Conservation (phyloP, 768 basidiomycete genomes). For the Boletus reticuloceps region DNA sequence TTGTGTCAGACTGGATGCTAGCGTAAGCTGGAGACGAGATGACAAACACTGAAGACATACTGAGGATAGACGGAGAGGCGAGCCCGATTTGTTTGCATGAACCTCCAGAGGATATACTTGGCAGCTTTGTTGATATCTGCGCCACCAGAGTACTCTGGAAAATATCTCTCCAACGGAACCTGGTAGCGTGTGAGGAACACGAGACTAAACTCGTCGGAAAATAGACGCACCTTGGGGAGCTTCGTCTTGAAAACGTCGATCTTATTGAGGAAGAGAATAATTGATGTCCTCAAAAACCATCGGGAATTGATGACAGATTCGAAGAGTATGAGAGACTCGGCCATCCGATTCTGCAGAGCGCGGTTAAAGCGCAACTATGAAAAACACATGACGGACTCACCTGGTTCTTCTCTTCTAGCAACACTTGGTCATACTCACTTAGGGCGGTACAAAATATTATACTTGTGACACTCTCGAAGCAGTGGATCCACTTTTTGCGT, state of each 20-base stretch:
- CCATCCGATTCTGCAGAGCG: slow-evolving; percentile 62
- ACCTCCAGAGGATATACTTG: slow-evolving; percentile 92
- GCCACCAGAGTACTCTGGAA: slow-evolving; percentile 88
- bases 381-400: slow-evolving; percentile 10
- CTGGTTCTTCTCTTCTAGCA: slow-evolving; percentile 53
- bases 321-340: slow-evolving; percentile 70
- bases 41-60: slow-evolving; percentile 40
- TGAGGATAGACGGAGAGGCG: slow-evolving; percentile 88
- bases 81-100: slow-evolving; percentile 88
- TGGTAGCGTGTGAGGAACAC: slow-evolving; percentile 18
- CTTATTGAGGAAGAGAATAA: slow-evolving; percentile 70
- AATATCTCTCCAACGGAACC: slow-evolving; percentile 76
- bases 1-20: slow-evolving; percentile 62
- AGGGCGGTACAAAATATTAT: slow-evolving; percentile 77
- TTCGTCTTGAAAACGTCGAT: slow-evolving; percentile 79
- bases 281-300: slow-evolving; percentile 67
- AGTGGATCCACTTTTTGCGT: slow-evolving; percentile 81
- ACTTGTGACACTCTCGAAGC: slow-evolving; percentile 76
- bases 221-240: slow-evolving; percentile 45
- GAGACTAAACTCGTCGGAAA: accelerated
- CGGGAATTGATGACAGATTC: slow-evolving; percentile 78
- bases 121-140: slow-evolving; percentile 91
- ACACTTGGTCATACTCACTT: slow-evolving; percentile 74
- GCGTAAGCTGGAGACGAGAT: background rate
- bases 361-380: background rate